phyloP scores from a whole-genome alignment of 2,329 filamentous ascomycete species.

The Sclerotinia glacialis region DNA sequence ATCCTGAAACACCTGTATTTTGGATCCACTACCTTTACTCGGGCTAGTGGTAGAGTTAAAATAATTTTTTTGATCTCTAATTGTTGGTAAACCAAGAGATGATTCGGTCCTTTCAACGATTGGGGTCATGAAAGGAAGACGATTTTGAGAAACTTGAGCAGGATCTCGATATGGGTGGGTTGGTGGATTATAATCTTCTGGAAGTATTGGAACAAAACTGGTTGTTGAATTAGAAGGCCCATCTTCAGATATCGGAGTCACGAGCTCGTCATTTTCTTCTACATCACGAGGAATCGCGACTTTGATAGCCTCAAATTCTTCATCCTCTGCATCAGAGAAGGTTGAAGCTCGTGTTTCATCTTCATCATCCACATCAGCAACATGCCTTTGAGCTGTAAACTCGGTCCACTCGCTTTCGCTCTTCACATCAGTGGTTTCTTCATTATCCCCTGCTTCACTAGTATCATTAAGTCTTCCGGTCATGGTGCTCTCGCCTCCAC shows the following conservation, averaged over 20 bases:
- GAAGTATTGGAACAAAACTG: conserved; percentile 74
- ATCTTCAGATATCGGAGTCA: conserved; percentile 47
- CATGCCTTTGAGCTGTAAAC: conserved; percentile 71
- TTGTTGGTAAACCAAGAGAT: conserved; percentile 67
- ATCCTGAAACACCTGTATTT: conserved; percentile 26
- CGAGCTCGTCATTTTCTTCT: conserved; percentile 41
- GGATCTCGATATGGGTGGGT: conserved; percentile 79
- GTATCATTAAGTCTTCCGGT: conserved; percentile 67
- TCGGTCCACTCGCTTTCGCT: conserved; percentile 85
- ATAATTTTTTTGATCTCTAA: conserved; percentile 55
- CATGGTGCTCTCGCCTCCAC: conserved; percentile 77
- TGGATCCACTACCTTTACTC: conserved; percentile 49
- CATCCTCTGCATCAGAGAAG: conserved; percentile 41
- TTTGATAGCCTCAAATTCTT: conserved; percentile 38
- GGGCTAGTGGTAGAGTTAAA: conserved; percentile 70
- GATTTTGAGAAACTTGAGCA: conserved; percentile 77
- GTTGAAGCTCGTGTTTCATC: conserved; percentile 44
- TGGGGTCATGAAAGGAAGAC: conserved; percentile 96
- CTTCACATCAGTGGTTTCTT: conserved; percentile 56
- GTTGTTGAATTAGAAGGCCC: conserved; percentile 47
- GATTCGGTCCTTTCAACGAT: conserved; percentile 95
- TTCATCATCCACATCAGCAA: conserved; percentile 50
- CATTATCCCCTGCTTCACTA: conserved; percentile 60
- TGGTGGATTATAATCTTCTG: conserved; percentile 81
- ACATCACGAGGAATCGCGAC: conserved; percentile 39